Evolutionary conservation across 2,329 filamentous ascomycete species (phyloP).

Genomic region (Trichoderma polysporum): DNA sequence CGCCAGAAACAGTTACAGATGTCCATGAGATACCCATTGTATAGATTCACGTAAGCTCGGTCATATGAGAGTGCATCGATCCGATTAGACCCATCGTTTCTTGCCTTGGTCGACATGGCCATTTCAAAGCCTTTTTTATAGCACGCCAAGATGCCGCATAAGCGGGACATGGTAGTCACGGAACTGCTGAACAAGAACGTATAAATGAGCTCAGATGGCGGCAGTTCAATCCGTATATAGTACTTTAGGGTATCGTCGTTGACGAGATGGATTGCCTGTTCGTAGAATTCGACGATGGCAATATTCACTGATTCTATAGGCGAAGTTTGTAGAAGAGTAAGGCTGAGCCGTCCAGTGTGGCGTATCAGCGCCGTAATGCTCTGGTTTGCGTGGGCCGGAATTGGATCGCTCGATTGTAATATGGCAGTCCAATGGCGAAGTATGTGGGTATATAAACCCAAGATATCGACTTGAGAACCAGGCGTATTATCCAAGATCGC

Average conservation of each 20-base stretch:
- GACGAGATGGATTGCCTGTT: conserved; percentile 57
- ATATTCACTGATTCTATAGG: conserved; percentile 47
- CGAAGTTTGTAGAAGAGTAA: conserved; percentile 59
- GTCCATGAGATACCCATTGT: conserved; percentile 86
- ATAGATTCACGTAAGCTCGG: conserved; percentile 61
- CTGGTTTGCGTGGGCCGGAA: conserved; percentile 38
- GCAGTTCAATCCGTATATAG: conserved; percentile 65
- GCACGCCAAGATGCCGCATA: conserved; percentile 65
- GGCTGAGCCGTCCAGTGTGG: conserved; percentile 55
- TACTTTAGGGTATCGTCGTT: conserved; percentile 50
- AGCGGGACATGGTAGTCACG: conserved; percentile 62
- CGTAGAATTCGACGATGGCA: conserved; percentile 68
- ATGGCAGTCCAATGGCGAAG: conserved; percentile 58
- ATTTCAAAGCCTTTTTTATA: conserved; percentile 75
- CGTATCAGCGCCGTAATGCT: conserved; percentile 44
- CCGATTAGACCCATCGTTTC: conserved; percentile 29
- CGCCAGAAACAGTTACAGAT: conserved; percentile 83
- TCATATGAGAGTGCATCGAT: conserved; percentile 49
- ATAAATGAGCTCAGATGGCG: conserved; percentile 67
- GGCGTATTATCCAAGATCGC: conserved; percentile 49
- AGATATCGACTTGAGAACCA: conserved; percentile 57
- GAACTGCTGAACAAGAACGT: conserved; percentile 66
- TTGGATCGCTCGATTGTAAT: conserved; percentile 42
- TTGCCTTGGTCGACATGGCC: conserved; percentile 49
- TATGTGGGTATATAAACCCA: conserved; percentile 66